A percentile compares a stretch with the other conserved stretches of the same genome.
phyloP scores from a whole-genome alignment of 1,284 basidiomycete genomes.

The Apiotrichum sp. region DNA sequence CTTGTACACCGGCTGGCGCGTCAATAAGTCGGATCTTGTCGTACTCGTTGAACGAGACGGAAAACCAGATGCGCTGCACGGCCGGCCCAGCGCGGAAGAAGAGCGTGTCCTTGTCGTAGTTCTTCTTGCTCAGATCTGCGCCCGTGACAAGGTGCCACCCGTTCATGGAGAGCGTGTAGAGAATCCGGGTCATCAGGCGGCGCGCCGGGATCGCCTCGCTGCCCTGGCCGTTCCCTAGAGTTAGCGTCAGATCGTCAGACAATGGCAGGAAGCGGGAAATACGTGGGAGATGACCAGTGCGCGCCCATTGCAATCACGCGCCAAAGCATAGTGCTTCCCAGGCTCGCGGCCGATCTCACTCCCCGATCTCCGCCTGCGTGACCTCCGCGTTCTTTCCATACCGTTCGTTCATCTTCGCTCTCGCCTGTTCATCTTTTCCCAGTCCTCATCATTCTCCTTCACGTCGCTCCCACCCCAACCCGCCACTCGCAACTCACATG shows the following conservation, averaged over 20 bases:
- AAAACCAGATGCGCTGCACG: conserved; percentile 29
- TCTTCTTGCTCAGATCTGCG: conserved; percentile 33
- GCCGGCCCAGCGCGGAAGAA: conserved; percentile 32
- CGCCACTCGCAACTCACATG: too few species aligned
- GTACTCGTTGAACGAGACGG: conserved; percentile 34
- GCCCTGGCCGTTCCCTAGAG: conserved; percentile 31
- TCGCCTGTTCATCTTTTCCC: too few species aligned
- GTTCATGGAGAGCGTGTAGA: conserved; percentile 19
- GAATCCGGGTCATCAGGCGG: conserved; percentile 32
- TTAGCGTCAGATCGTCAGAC: background rate
- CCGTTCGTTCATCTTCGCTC: too few species aligned
- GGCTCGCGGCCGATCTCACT: too few species aligned
- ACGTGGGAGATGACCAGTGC: too few species aligned
- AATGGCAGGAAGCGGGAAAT: too few species aligned
- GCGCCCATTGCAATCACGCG: too few species aligned
- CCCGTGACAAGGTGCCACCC: conserved; percentile 36
- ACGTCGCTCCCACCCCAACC: too few species aligned
- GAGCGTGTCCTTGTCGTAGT: conserved; percentile 36
- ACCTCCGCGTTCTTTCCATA: too few species aligned
- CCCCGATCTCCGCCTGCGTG: too few species aligned
- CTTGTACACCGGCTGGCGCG: conserved; percentile 24
- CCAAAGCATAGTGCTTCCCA: too few species aligned
- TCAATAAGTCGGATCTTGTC: conserved; percentile 44
- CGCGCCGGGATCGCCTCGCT: conserved; percentile 30
- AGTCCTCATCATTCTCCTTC: too few species aligned